A percentile compares a stretch with the other conserved stretches of the same genome.
These are phyloP conservation scores for Butyriboletus regius DNA, from an alignment of 1,284 basidiomycete species.

Conservation along the genomic window DNA sequence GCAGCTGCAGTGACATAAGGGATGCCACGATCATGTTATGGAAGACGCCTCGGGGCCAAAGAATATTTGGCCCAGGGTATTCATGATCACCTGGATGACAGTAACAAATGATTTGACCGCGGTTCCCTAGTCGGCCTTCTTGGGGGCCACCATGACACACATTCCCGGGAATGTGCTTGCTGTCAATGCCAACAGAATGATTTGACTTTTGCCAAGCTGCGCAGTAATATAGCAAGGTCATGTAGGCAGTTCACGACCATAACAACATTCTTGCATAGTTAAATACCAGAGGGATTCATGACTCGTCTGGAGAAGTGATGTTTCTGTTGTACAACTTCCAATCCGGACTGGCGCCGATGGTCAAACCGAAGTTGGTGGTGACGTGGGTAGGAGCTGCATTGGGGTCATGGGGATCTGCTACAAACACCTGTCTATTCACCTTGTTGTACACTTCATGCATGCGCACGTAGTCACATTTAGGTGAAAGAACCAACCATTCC, in stretches of 20 bases:
- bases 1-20: constrained; percentile 30
- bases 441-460: constrained; percentile 28
- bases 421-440: constrained; percentile 25
- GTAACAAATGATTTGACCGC: constrained; percentile 25
- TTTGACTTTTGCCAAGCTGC: constrained; percentile 13
- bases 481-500: constrained; percentile 38
- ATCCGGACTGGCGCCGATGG: constrained; percentile 11
- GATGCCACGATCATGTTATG: constrained; percentile 34
- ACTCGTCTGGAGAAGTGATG: constrained; percentile 17
- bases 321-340: constrained; percentile 2
- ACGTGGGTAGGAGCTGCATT: background rate
- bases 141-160: background rate
- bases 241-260: constrained; percentile 23
- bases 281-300: constrained; percentile 26
- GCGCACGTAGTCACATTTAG: constrained; percentile 36
- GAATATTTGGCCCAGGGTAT: constrained; percentile 1
- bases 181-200: constrained; percentile 3
- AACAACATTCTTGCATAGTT: constrained; percentile 29
- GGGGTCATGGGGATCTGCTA: constrained; percentile 1
- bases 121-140: constrained; percentile 23
- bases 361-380: constrained; percentile 16
- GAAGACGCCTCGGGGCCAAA: constrained; percentile 28
- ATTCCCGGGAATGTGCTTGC: background rate
- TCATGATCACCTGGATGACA: constrained; percentile 13
- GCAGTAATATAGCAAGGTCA: constrained; percentile 19